These are phyloP conservation scores for Botrytis aclada DNA, from an alignment of 2,329 filamentous ascomycete genomes.

Conservation along the genomic window DNA sequence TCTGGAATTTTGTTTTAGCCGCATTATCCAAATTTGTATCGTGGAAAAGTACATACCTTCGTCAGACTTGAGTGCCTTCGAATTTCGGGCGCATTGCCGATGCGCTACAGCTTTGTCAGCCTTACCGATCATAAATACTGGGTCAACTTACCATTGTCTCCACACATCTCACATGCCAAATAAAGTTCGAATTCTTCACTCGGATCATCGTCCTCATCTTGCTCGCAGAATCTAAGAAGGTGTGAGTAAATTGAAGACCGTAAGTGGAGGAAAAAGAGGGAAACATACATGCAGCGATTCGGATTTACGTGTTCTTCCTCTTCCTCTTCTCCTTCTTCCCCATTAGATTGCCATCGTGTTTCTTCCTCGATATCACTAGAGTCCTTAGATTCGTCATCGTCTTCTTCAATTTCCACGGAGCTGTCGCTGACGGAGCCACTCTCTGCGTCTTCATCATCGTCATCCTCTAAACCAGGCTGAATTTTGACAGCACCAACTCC, in stretches of 20 bases:
- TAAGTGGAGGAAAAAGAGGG: not conserved
- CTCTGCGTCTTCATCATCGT: constrained; percentile 42
- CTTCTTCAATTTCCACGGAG: constrained; percentile 32
- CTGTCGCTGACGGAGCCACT: constrained; percentile 32
- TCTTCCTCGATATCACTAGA: constrained; percentile 60
- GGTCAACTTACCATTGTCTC: constrained; percentile 70
- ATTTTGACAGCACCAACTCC: constrained; percentile 39
- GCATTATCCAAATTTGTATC: not conserved
- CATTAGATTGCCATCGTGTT: constrained; percentile 51
- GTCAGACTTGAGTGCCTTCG: constrained; percentile 58
- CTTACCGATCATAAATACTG: constrained; percentile 29
- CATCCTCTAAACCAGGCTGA: constrained; percentile 33
- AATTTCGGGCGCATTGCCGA: constrained; percentile 79
- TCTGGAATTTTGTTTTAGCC: constrained; percentile 41
- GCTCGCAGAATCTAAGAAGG: constrained; percentile 69
- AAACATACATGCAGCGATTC: constrained; percentile 63
- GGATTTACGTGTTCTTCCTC: constrained; percentile 52
- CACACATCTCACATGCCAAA: constrained; percentile 73
- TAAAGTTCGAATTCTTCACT: constrained; percentile 78
- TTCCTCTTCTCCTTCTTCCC: constrained; percentile 48
- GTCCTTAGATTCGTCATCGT: constrained; percentile 49
- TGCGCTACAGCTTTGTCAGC: constrained; percentile 66
- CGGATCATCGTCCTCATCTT: constrained; percentile 79
- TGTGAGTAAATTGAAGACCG: constrained; percentile 30
- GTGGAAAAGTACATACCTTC: constrained; percentile 51